A percentile compares a stretch with the other conserved stretches of the same genome.
Conservation (phyloP, 495 filamentous ascomycete species). For the Talaromyces proteolyticus region DNA sequence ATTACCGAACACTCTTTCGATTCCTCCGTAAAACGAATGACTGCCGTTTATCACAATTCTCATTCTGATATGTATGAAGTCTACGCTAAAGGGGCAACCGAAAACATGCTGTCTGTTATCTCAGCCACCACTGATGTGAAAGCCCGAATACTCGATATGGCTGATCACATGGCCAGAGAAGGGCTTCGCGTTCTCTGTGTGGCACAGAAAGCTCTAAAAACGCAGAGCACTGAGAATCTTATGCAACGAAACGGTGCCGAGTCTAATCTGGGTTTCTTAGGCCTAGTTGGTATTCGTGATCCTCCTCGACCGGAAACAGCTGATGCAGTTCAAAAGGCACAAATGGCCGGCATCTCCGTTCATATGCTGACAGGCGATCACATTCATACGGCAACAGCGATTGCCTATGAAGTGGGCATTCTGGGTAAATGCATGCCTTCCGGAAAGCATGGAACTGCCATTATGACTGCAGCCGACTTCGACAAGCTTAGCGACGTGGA, state of each 20-base stretch:
- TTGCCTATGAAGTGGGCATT: slow-evolving; percentile 72
- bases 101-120: slow-evolving; percentile 30
- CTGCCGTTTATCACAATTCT: too few relatives aligned
- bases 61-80: slow-evolving; percentile 54
- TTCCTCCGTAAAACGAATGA: slow-evolving; percentile 65
- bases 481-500: slow-evolving; percentile 50
- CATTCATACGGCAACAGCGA: slow-evolving; percentile 66
- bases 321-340: slow-evolving; percentile 57
- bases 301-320: slow-evolving; percentile 66
- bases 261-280: slow-evolving; percentile 52
- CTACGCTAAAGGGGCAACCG: slow-evolving; percentile 10
- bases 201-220: too few relatives aligned
- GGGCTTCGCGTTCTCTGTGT: too few relatives aligned
- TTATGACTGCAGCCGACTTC: slow-evolving; percentile 61
- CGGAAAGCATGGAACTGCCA: slow-evolving; percentile 45
- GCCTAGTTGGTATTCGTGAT: slow-evolving; percentile 72
- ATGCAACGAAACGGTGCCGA: slow-evolving; percentile 48
- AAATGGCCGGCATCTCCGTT: slow-evolving; percentile 65
- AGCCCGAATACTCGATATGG: too few relatives aligned
- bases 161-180: too few relatives aligned
- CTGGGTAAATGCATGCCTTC: slow-evolving; percentile 48
- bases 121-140: too few relatives aligned
- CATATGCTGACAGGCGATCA: slow-evolving; percentile 84
- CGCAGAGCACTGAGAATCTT: too few relatives aligned
- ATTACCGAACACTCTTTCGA: slow-evolving; percentile 61